Evolutionary conservation across 1,284 basidiomycete genomes (phyloP).

Genomic region (Cutaneotrichosporon spelunceum): DNA sequence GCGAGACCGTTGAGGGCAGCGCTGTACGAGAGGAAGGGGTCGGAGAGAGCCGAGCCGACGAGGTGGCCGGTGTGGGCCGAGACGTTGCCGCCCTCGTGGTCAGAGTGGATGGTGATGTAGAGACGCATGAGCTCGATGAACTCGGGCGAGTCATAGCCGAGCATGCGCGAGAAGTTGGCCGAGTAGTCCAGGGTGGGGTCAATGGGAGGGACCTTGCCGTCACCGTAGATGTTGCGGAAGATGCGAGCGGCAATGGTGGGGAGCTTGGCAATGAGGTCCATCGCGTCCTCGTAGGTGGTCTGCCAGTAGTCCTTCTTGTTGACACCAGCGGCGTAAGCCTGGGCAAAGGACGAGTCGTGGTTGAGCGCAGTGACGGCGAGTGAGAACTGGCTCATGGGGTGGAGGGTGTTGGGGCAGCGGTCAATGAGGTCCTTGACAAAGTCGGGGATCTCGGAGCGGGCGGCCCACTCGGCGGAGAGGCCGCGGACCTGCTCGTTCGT

Average conservation of each 20-base stretch:
- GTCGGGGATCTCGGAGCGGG: constrained; percentile 78
- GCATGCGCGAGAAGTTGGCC: constrained; percentile 83
- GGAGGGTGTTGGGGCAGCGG: constrained; percentile 85
- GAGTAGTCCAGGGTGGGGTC: constrained; percentile 89
- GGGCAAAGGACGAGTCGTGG: constrained; percentile 95
- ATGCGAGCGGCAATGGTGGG: constrained; percentile 96
- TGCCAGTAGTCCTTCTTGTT: constrained; percentile 98
- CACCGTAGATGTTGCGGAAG: constrained; percentile 85
- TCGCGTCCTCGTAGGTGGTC: constrained; percentile 90
- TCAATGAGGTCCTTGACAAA: constrained; percentile 93
- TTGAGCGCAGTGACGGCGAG: constrained; percentile 89
- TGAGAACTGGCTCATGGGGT: constrained; percentile 96
- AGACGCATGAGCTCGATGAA: constrained; percentile 94
- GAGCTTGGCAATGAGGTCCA: constrained; percentile 97
- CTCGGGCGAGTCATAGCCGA: constrained; percentile 83
- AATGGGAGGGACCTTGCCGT: constrained; percentile 84
- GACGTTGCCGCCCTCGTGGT: constrained; percentile 98
- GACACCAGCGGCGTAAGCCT: constrained; percentile 88
- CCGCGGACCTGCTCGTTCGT: constrained; percentile 79
- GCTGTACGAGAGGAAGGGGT: constrained; percentile 93
- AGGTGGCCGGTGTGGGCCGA: constrained; percentile 96
- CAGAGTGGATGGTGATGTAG: constrained; percentile 97
- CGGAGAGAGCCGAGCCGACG: constrained; percentile 94
- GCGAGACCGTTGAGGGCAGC: constrained; percentile 95
- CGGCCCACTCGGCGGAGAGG: constrained; percentile 88